Evolutionary conservation across 1,139 yeast genomes (phyloP).

Genomic region (Lodderomyces parapsilosis): DNA sequence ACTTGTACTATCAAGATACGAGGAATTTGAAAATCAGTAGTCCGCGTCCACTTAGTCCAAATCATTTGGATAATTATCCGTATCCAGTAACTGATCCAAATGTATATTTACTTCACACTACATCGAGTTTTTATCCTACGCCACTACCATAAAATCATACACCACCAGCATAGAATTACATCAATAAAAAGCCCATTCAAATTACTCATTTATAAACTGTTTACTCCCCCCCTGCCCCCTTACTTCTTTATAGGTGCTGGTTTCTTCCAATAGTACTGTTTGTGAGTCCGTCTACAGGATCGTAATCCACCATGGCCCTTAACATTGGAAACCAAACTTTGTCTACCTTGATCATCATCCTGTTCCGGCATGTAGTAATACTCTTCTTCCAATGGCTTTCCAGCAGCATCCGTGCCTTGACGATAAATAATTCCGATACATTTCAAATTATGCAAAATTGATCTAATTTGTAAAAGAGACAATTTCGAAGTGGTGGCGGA

Average conservation of each 20-base stretch:
- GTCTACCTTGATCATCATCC: constrained; percentile 72
- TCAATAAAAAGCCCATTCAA: too few relatives aligned
- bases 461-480: constrained; percentile 49
- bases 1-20: constrained; percentile 3
- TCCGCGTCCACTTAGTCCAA: constrained; percentile 30
- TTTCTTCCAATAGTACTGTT: constrained; percentile 86
- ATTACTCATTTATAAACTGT: too few relatives aligned
- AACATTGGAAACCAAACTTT: constrained; percentile 64
- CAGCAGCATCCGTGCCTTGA: constrained; percentile 94
- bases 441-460: constrained; percentile 44
- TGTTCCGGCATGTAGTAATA: constrained; percentile 85
- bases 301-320: constrained; percentile 83
- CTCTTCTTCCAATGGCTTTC: constrained; percentile 89
- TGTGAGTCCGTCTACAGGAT: constrained; percentile 89
- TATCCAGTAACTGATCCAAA: constrained; percentile 23
- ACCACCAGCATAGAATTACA: too few relatives aligned
- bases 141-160: constrained; percentile 3
- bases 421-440: constrained; percentile 86
- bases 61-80: constrained; percentile 28
- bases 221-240: background rate
- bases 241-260: constrained; percentile 54
- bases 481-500: constrained; percentile 47
- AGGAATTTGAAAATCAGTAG: constrained; percentile 20
- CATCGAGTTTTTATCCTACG: constrained; percentile 11
- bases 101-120: constrained; percentile 2